These are phyloP conservation scores for Chloropicon primus DNA, from an alignment of 139 green algal genomes.

Conservation along the genomic window DNA sequence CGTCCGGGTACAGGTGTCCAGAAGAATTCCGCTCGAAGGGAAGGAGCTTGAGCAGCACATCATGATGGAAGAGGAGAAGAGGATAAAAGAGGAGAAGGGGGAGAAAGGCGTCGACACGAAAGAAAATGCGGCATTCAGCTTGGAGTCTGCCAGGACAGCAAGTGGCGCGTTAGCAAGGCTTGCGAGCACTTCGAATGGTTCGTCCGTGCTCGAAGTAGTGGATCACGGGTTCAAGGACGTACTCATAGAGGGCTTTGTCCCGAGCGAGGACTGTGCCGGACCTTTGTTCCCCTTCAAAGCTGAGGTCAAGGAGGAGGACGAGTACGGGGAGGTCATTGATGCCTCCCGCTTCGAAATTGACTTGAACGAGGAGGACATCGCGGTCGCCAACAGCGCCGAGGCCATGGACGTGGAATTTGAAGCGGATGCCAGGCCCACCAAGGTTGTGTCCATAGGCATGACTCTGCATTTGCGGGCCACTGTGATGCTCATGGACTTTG, in stretches of 20 bases:
- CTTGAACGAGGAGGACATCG: slow-evolving; percentile 2
- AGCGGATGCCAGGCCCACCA: slow-evolving; percentile 36
- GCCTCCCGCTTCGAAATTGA: slow-evolving; percentile 9
- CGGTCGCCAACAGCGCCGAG: neutral
- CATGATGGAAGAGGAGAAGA: slow-evolving; percentile 8
- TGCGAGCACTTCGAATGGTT: neutral
- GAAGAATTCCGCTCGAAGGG: slow-evolving; percentile 55
- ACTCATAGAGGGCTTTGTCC: slow-evolving; percentile 63
- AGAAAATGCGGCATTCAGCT: slow-evolving; percentile 16
- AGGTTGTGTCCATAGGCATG: slow-evolving; percentile 31
- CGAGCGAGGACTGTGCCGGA: slow-evolving; percentile 30
- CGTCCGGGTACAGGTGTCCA: slow-evolving; percentile 31
- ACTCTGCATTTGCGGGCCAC: slow-evolving; percentile 28
- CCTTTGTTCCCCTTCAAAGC: slow-evolving; percentile 75
- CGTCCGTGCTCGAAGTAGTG: neutral
- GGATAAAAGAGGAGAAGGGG: slow-evolving; percentile 2
- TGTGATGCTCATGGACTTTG: slow-evolving; percentile 46
- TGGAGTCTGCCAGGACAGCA: neutral
- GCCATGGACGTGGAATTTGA: slow-evolving; percentile 12
- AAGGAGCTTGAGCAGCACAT: slow-evolving; percentile 52
- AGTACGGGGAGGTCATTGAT: slow-evolving; percentile 49
- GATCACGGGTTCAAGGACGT: slow-evolving; percentile 9
- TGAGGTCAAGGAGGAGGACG: slow-evolving; percentile 40
- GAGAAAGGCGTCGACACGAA: neutral
- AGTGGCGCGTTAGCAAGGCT: neutral